Conservation (phyloP, 345 rosid species). For the Euphorbia pulcherrima region DNA sequence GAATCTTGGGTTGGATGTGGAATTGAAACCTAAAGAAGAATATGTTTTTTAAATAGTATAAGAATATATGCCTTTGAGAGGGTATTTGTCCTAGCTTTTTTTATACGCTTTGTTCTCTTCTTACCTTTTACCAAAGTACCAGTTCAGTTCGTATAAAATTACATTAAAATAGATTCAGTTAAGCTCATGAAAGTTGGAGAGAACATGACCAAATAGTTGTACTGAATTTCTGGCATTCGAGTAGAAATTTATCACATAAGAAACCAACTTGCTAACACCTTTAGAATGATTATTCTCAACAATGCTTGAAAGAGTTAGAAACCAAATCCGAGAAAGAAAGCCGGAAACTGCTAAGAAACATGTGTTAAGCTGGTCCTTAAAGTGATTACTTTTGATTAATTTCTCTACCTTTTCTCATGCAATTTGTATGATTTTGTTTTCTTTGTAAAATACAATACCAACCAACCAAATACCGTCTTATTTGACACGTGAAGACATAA, state of each 20-base stretch:
- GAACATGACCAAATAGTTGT: too few relatives aligned
- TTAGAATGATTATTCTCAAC: background rate
- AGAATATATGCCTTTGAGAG: too few relatives aligned
- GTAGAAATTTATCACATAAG: too few relatives aligned
- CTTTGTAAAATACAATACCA: background rate
- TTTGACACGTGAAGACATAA: too few relatives aligned
- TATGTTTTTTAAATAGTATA: background rate
- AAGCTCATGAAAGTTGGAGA: too few relatives aligned
- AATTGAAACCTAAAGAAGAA: background rate
- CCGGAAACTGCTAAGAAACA: background rate
- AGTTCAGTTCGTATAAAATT: too few relatives aligned
- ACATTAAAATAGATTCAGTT: too few relatives aligned
- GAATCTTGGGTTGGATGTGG: background rate
- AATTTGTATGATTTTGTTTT: background rate
- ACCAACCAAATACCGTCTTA: too few relatives aligned
- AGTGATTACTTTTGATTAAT: background rate
- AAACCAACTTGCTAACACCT: background rate
- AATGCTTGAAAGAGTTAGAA: background rate
- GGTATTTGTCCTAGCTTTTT: too few relatives aligned
- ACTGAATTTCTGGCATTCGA: too few relatives aligned
- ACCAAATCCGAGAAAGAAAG: background rate
- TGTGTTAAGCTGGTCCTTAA: constrained; percentile 2
- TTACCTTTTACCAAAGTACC: too few relatives aligned
- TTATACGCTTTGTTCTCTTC: too few relatives aligned
- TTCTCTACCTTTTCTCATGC: background rate